Conservation (phyloP, 2,329 filamentous ascomycete genomes). For the Penicillium oxalicum region DNA sequence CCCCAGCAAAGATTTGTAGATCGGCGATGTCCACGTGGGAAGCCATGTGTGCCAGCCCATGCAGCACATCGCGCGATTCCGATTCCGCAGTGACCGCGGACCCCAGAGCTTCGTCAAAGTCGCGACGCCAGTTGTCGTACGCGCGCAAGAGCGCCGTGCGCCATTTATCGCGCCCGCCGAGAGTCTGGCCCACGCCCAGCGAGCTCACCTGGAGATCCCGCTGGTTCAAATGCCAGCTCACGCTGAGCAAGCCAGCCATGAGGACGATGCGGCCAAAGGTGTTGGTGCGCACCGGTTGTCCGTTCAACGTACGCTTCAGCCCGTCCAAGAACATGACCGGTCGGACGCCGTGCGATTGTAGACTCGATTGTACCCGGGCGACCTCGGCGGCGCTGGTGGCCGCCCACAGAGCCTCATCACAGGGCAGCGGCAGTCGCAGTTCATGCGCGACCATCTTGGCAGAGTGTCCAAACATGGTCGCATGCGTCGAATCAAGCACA, state of each 20-base stretch:
- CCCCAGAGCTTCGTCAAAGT: slow-evolving; percentile 79
- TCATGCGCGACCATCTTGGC: slow-evolving; percentile 97
- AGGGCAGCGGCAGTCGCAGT: slow-evolving; percentile 83
- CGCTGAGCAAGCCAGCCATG: slow-evolving; percentile 88
- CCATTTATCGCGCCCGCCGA: slow-evolving; percentile 90
- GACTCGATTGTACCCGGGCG: slow-evolving; percentile 70
- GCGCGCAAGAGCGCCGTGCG: slow-evolving; percentile 75
- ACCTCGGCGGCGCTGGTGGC: slow-evolving; percentile 85
- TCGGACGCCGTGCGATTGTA: slow-evolving; percentile 75
- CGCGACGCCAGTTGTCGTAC: slow-evolving; percentile 88
- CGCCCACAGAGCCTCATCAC: slow-evolving; percentile 87
- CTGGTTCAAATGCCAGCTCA: slow-evolving; percentile 97
- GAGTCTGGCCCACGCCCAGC: slow-evolving; percentile 68
- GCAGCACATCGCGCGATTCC: slow-evolving; percentile 80
- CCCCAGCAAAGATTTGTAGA: slow-evolving; percentile 89
- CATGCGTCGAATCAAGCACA: slow-evolving; percentile 90
- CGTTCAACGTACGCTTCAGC: slow-evolving; percentile 79
- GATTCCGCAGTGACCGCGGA: slow-evolving; percentile 60
- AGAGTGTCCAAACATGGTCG: slow-evolving; percentile 96
- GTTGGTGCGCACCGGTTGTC: slow-evolving; percentile 81
- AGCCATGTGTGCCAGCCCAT: slow-evolving; percentile 93
- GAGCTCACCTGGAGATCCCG: slow-evolving; percentile 88
- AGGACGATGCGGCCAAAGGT: slow-evolving; percentile 87
- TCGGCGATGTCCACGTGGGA: slow-evolving; percentile 98
- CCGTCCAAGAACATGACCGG: slow-evolving; percentile 84